These are phyloP conservation scores for Russula foetens DNA, from an alignment of 768 basidiomycete genomes.

Conservation along the genomic window DNA sequence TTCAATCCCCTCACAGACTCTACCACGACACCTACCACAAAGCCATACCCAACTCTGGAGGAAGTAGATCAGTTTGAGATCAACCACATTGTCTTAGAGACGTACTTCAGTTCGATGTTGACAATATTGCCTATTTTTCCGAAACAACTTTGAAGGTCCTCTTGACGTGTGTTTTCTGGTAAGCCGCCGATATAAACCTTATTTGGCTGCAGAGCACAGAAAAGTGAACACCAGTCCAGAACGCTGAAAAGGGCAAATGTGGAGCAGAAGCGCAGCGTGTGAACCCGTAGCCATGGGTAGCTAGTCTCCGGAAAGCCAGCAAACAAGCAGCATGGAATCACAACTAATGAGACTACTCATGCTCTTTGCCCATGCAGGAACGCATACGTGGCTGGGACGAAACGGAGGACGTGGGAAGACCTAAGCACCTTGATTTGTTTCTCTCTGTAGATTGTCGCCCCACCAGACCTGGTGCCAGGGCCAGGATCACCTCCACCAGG, in stretches of 20 bases:
- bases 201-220: constrained; percentile 72
- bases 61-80: constrained; percentile 17
- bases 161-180: constrained; percentile 78
- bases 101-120: constrained; percentile 80
- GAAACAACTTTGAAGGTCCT: constrained; percentile 81
- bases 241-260: constrained; percentile 30
- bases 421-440: constrained; percentile 87
- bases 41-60: constrained; percentile 76
- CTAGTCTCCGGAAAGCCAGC: constrained; percentile 21
- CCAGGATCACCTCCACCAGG: constrained; percentile 16
- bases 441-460: constrained; percentile 39
- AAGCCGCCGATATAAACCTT: constrained; percentile 90
- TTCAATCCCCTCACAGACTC: neutral
- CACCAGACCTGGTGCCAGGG: constrained; percentile 15
- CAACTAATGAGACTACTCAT: constrained; percentile 15
- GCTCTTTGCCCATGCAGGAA: constrained; percentile 21
- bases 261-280: constrained; percentile 41
- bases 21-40: constrained; percentile 59
- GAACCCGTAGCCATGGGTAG: constrained; percentile 30
- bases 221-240: constrained; percentile 53
- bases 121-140: constrained; percentile 73
- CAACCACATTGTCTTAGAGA: neutral
- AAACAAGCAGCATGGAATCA: constrained; percentile 22
- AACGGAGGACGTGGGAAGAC: constrained; percentile 39
- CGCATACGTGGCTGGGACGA: constrained; percentile 21